phyloP scores from a whole-genome alignment of 2,329 filamentous ascomycete species.

The Coniella lustricola region DNA sequence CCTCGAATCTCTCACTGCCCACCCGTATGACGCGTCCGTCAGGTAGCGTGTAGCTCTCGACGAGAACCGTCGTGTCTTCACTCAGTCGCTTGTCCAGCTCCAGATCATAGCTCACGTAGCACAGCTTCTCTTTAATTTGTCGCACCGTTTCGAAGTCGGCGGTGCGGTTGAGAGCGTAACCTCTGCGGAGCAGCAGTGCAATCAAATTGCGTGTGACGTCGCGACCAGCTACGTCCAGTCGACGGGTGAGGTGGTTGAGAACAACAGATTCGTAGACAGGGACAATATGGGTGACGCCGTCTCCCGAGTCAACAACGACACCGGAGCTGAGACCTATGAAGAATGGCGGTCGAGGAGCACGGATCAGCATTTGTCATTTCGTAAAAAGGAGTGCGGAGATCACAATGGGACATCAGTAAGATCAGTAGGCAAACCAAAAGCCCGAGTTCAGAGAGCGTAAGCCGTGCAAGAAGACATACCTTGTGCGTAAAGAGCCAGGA shows the following conservation, averaged over 20 bases:
- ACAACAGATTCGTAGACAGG: constrained; percentile 98
- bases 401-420: no score
- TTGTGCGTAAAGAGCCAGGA: constrained; percentile 92
- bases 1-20: constrained; percentile 95
- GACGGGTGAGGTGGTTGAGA: constrained; percentile 89
- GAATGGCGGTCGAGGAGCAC: background rate
- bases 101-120: constrained; percentile 97
- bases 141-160: constrained; percentile 98
- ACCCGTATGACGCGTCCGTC: constrained; percentile 95
- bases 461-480: constrained; percentile 43
- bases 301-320: constrained; percentile 97
- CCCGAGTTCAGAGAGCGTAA: no score
- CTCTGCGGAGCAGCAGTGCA: constrained; percentile 82
- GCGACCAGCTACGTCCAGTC: constrained; percentile 89
- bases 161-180: constrained; percentile 94
- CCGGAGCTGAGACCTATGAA: constrained; percentile 70
- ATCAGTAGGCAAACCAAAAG: no score
- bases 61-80: constrained; percentile 93
- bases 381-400: no score
- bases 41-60: constrained; percentile 95
- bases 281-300: constrained; percentile 97
- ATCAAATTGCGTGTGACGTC: constrained; percentile 99
- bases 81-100: constrained; percentile 92
- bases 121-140: constrained; percentile 99
- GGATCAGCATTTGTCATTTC: background rate